Evolutionary conservation across 1,139 yeast species (phyloP).

Genomic region (Pichia sp.): DNA sequence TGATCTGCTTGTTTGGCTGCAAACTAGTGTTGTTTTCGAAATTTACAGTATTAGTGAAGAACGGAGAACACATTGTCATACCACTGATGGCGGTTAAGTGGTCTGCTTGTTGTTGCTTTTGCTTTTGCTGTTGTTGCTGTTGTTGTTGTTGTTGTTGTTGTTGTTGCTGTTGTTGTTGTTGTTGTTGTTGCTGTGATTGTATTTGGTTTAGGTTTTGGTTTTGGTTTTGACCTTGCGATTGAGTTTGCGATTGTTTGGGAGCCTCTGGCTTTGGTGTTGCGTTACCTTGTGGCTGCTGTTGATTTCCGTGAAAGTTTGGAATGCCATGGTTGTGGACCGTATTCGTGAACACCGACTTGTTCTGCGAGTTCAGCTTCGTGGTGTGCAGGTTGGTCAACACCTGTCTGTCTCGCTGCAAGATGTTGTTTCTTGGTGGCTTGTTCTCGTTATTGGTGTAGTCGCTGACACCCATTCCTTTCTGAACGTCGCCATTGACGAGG

Average conservation of each 20-base stretch:
- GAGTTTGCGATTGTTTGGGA: conserved; percentile 4
- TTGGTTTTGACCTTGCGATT: conserved; percentile 4
- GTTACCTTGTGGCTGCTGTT: conserved; percentile 1
- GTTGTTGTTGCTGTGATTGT: background rate
- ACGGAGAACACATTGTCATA: conserved; percentile 17
- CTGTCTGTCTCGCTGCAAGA: conserved; percentile 8
- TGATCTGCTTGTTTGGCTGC: conserved; percentile 5
- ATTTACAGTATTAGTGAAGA: conserved; percentile 7
- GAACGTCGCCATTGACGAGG: background rate
- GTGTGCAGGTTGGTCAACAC: conserved; percentile 8
- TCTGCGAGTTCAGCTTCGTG: conserved; percentile 6
- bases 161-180: background rate
- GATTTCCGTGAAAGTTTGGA: conserved; percentile 1
- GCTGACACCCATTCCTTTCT: background rate
- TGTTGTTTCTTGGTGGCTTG: background rate
- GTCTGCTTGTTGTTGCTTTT: conserved; percentile 1
- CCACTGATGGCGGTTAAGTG: conserved; percentile 16
- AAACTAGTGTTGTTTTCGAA: conserved; percentile 4
- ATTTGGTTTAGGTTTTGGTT: background rate
- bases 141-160: background rate
- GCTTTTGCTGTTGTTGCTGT: background rate
- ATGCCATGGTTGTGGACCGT: conserved; percentile 17
- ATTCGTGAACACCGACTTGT: conserved; percentile 6
- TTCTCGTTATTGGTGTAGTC: background rate
- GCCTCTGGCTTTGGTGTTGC: background rate